Percentiles rank a stretch among this genome's conserved stretches.
phyloP scores from a whole-genome alignment of 805 yeast genomes.

The Candida maris region DNA sequence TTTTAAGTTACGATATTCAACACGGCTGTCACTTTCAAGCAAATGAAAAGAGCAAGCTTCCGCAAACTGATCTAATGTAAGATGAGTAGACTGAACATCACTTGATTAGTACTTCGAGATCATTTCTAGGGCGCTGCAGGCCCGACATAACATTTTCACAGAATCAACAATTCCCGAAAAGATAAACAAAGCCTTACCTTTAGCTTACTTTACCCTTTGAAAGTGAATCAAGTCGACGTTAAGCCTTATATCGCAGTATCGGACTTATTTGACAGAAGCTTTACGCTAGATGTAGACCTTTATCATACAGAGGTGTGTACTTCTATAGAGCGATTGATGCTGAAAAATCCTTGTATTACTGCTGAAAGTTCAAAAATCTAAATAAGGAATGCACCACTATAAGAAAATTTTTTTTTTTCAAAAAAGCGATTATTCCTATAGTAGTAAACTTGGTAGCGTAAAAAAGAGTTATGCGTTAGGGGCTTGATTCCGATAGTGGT shows the following conservation, averaged over 20 bases:
- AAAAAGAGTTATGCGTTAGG: too few species aligned
- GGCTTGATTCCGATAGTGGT: too few species aligned
- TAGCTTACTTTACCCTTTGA: constrained; percentile 6
- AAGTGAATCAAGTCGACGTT: constrained; percentile 4
- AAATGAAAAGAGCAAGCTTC: constrained; percentile 3
- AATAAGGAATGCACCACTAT: constrained; percentile 9
- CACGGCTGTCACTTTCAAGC: constrained; percentile 4
- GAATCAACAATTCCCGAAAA: background rate
- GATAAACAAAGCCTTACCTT: constrained; percentile 1
- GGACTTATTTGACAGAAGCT: constrained; percentile 1
- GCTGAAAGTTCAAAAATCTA: constrained; percentile 10
- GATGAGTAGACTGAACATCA: background rate
- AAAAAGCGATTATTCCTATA: too few species aligned
- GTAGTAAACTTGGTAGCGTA: too few species aligned
- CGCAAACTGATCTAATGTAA: background rate
- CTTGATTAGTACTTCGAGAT: constrained; percentile 4
- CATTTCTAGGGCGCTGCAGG: too few species aligned
- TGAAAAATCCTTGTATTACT: constrained; percentile 1
- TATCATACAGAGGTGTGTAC: constrained; percentile 1
- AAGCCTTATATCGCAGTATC: constrained; percentile 2
- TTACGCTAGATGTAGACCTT: background rate
- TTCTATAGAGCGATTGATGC: background rate
- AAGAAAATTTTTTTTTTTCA: constrained; percentile 13
- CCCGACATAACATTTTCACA: too few species aligned
- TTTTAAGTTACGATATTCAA: constrained; percentile 13